A percentile compares a stretch with the other conserved stretches of the same genome.
Conservation (phyloP, 163 green algal genomes). For the Scenedesmus sp. region DNA sequence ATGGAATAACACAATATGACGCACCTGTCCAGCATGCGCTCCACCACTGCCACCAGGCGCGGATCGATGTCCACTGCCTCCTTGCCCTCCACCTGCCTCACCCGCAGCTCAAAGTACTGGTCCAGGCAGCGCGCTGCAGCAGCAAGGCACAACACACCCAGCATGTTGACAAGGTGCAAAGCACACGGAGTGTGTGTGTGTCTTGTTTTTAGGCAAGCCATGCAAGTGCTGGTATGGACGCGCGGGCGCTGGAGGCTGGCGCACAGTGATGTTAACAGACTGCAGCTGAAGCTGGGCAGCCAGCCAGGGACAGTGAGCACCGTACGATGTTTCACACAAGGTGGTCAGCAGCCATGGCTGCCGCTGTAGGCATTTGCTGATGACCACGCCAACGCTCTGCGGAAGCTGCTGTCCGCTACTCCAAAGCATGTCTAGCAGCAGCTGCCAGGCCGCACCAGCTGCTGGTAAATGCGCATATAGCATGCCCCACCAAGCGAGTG, state of each 20-base stretch:
- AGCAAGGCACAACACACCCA: neutral
- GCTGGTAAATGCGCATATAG: neutral
- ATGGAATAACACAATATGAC: neutral
- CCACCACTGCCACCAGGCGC: constrained; percentile 91
- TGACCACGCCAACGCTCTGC: too few species aligned
- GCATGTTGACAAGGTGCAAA: neutral
- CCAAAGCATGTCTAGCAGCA: neutral
- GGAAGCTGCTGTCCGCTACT: too few species aligned
- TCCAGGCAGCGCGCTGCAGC: constrained; percentile 94
- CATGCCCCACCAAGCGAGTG: neutral
- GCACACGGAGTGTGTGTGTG: neutral
- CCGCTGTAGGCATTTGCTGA: too few species aligned
- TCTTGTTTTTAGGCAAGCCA: too few species aligned
- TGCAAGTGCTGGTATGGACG: neutral
- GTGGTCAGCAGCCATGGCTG: neutral
- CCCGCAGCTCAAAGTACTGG: constrained; percentile 90
- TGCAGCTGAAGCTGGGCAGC: too few species aligned
- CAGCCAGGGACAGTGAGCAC: neutral
- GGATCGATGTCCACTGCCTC: constrained; percentile 79
- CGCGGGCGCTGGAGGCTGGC: neutral
- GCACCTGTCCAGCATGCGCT: constrained; percentile 93
- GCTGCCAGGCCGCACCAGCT: neutral
- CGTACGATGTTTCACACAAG: neutral
- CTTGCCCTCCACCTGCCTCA: constrained; percentile 66
- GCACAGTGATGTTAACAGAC: neutral